A percentile compares a stretch with the other conserved stretches of the same genome.
Conservation (phyloP, 2,329 filamentous ascomycete species). For the Paracorniculantispora psalliotae region DNA sequence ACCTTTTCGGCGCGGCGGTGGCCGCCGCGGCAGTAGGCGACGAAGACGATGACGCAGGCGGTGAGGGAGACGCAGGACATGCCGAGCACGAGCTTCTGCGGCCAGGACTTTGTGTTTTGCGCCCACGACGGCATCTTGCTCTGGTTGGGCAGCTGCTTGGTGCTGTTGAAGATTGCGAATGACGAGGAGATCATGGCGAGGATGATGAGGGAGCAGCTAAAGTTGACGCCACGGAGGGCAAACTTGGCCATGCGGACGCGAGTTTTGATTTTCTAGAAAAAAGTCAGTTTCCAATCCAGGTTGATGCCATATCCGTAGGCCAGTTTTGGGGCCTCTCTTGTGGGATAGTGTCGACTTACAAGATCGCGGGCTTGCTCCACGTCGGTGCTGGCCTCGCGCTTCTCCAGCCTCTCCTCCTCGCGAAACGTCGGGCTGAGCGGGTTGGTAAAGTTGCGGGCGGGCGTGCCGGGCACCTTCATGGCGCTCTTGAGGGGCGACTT, state of each 20-base stretch:
- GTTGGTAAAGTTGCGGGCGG: slow-evolving; percentile 66
- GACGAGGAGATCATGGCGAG: slow-evolving; percentile 84
- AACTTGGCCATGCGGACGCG: slow-evolving; percentile 91
- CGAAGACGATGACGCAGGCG: slow-evolving; percentile 74
- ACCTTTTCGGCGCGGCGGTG: slow-evolving; percentile 88
- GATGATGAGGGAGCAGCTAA: slow-evolving; percentile 93
- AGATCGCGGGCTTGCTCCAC: slow-evolving; percentile 83
- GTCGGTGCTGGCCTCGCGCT: slow-evolving; percentile 74
- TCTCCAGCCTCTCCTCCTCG: slow-evolving; percentile 83
- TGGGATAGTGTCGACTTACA: slow-evolving; percentile 57
- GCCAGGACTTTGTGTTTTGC: slow-evolving; percentile 73
- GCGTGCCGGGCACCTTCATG: slow-evolving; percentile 79
- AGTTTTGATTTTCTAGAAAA: slow-evolving; percentile 76
- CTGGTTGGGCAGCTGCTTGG: slow-evolving; percentile 65
- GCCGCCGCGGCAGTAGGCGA: slow-evolving; percentile 82
- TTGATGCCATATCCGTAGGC: not conserved
- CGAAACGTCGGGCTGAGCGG: slow-evolving; percentile 86
- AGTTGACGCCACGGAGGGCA: slow-evolving; percentile 90
- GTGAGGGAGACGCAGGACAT: slow-evolving; percentile 77
- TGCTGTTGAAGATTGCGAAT: slow-evolving; percentile 88
- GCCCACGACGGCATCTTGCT: slow-evolving; percentile 87
- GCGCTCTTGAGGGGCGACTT: slow-evolving; percentile 81
- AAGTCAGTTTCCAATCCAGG: not conserved
- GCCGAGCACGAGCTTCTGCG: slow-evolving; percentile 75
- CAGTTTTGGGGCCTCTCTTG: too few species aligned